phyloP scores from a whole-genome alignment of 2,329 filamentous ascomycete genomes.

The Clonostachys rosea region DNA sequence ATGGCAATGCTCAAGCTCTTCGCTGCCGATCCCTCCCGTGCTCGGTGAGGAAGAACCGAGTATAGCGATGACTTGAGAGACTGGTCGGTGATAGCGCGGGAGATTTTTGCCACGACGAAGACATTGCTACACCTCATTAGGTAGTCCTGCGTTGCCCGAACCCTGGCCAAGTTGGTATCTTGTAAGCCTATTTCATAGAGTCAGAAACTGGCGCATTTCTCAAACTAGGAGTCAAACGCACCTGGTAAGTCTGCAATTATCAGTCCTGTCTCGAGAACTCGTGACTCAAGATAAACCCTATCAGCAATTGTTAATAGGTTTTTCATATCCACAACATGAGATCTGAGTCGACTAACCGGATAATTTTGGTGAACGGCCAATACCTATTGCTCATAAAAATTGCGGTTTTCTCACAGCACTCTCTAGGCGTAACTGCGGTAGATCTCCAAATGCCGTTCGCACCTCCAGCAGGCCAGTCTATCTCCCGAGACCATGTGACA shows the following conservation, averaged over 20 bases:
- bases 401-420: slow-evolving; percentile 19
- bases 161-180: slow-evolving; percentile 26
- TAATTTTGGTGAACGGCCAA: slow-evolving; percentile 29
- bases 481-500: slow-evolving; percentile 16
- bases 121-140: slow-evolving; percentile 24
- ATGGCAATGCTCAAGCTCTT: slow-evolving; percentile 17
- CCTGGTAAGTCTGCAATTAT: slow-evolving; percentile 27
- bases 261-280: slow-evolving; percentile 21
- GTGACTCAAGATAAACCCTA: slow-evolving; percentile 21
- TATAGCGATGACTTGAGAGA: slow-evolving; percentile 22
- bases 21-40: slow-evolving; percentile 10
- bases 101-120: slow-evolving; percentile 24
- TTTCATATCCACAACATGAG: neutral
- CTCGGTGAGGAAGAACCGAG: slow-evolving; percentile 17
- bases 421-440: slow-evolving; percentile 17
- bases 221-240: slow-evolving; percentile 5
- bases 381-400: slow-evolving; percentile 22
- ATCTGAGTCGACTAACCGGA: slow-evolving; percentile 12
- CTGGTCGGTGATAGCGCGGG: slow-evolving; percentile 20
- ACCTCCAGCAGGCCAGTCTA: slow-evolving; percentile 20
- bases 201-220: neutral
- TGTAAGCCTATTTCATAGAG: slow-evolving; percentile 12
- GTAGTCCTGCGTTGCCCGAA: slow-evolving; percentile 24
- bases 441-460: slow-evolving; percentile 16
- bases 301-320: neutral